These are phyloP conservation scores for Mariannaea sp. DNA, from an alignment of 2,329 filamentous ascomycete species.

Conservation along the genomic window DNA sequence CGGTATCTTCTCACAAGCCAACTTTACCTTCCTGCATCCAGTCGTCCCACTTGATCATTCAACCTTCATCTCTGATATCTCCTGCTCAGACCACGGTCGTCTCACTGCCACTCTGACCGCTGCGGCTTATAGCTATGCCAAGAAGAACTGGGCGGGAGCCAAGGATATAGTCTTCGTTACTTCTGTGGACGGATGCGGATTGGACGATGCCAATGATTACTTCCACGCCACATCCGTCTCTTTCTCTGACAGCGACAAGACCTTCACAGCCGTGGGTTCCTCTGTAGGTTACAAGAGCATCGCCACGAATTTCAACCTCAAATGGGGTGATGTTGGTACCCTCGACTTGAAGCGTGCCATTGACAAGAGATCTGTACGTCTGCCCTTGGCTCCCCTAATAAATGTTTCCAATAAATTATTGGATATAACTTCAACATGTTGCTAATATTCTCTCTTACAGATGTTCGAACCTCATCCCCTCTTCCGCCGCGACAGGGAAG, in stretches of 20 bases:
- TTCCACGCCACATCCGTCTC: conserved; percentile 7
- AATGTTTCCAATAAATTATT: background rate
- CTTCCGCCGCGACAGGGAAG: background rate
- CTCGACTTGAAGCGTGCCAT: conserved; percentile 12
- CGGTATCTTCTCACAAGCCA: conserved; percentile 13
- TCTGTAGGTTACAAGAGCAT: background rate
- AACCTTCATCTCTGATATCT: background rate
- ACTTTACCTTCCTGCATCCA: conserved; percentile 22
- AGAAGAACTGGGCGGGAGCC: conserved; percentile 8
- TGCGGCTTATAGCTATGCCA: conserved; percentile 17
- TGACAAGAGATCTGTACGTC: conserved; percentile 20
- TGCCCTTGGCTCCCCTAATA: too few relatives aligned
- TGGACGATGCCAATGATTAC: conserved; percentile 15
- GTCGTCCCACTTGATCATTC: conserved; percentile 22
- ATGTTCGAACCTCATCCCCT: conserved; percentile 4
- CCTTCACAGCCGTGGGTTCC: conserved; percentile 2
- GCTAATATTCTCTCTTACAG: background rate
- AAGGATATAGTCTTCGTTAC: conserved; percentile 19
- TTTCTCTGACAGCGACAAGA: conserved; percentile 9
- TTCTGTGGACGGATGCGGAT: conserved; percentile 11
- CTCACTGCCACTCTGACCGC: conserved; percentile 6
- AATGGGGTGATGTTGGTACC: conserved; percentile 13
- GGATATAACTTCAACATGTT: background rate
- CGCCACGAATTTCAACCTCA: background rate
- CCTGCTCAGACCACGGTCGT: background rate